These are phyloP conservation scores for Rhizopogon vulgaris DNA, from an alignment of 768 basidiomycete species.

Conservation along the genomic window DNA sequence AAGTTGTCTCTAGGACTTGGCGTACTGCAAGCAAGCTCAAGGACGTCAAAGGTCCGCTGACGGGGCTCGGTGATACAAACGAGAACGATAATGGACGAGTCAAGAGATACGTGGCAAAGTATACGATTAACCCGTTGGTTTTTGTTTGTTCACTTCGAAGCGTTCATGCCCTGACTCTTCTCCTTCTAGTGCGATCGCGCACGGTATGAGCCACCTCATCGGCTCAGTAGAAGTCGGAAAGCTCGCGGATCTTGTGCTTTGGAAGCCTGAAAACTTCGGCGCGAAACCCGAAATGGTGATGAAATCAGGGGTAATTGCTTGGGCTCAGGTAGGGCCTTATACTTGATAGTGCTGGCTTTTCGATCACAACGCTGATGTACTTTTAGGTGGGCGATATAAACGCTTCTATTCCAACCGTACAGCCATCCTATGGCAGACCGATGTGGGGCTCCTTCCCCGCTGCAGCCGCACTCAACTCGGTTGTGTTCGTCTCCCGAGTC, in stretches of 20 bases:
- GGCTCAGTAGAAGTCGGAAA: constrained; percentile 79
- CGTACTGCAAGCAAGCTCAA: constrained; percentile 95
- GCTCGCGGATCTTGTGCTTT: constrained; percentile 91
- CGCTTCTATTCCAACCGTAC: constrained; percentile 62
- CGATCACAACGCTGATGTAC: neutral
- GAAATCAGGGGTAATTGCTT: constrained; percentile 91
- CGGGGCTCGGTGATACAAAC: constrained; percentile 41
- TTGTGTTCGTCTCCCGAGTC: constrained; percentile 78
- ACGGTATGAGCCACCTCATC: constrained; percentile 67
- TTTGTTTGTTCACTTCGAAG: neutral
- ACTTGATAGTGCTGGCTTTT: neutral
- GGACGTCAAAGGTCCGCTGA: constrained; percentile 68
- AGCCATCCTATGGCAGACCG: constrained; percentile 77
- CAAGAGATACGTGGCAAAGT: constrained; percentile 93
- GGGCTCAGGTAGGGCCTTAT: constrained; percentile 61
- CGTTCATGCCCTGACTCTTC: neutral
- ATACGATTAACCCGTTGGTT: constrained; percentile 93
- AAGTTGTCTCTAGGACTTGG: constrained; percentile 92
- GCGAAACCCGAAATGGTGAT: constrained; percentile 90
- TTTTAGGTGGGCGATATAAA: constrained; percentile 93
- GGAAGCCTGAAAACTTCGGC: constrained; percentile 94
- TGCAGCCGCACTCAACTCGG: constrained; percentile 79
- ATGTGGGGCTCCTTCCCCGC: constrained; percentile 89
- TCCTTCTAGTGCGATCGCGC: constrained; percentile 75
- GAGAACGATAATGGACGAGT: constrained; percentile 68